A percentile compares a stretch with the other conserved stretches of the same genome.
These are phyloP conservation scores for Candida wancherniae DNA, from an alignment of 805 yeast genomes.

Conservation along the genomic window DNA sequence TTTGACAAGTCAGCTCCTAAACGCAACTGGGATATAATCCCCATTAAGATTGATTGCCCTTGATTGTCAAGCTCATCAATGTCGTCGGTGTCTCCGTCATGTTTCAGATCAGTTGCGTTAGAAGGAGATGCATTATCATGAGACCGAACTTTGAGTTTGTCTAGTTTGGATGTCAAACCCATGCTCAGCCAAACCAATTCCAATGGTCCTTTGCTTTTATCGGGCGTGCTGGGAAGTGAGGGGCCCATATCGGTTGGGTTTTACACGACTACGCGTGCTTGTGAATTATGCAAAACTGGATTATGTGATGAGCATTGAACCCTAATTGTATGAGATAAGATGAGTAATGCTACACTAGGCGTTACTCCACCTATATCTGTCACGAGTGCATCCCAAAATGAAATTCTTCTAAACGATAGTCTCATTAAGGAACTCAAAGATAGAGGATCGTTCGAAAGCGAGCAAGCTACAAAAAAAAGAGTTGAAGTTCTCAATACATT, in stretches of 20 bases:
- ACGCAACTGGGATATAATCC: slow-evolving; percentile 84
- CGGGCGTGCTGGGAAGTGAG: too few relatives aligned
- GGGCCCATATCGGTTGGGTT: not conserved
- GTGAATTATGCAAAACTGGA: not conserved
- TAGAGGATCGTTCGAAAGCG: slow-evolving; percentile 87
- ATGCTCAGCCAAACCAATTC: slow-evolving; percentile 6
- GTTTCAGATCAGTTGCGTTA: slow-evolving; percentile 1
- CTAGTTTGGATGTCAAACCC: slow-evolving; percentile 28
- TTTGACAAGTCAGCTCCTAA: slow-evolving; percentile 89
- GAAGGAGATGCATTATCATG: slow-evolving; percentile 2
- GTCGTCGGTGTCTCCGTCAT: slow-evolving; percentile 36
- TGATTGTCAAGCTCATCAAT: slow-evolving; percentile 90
- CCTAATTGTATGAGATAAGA: too few relatives aligned
- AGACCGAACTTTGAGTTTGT: slow-evolving; percentile 21
- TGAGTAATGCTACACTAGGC: slow-evolving; percentile 39
- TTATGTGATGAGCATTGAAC: not conserved
- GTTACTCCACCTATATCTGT: slow-evolving; percentile 80
- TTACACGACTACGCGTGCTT: not conserved
- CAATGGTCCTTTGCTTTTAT: too few relatives aligned
- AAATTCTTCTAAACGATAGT: slow-evolving; percentile 67
- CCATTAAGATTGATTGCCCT: slow-evolving; percentile 79
- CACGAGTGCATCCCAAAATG: slow-evolving; percentile 81
- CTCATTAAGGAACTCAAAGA: slow-evolving; percentile 73
- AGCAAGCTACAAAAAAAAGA: slow-evolving; percentile 75
- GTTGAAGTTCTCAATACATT: slow-evolving; percentile 65